A percentile compares a stretch with the other conserved stretches of the same genome.
Evolutionary conservation across 352 stramenopile species (phyloP).

Genomic region (Phytophthora cryptogea): DNA sequence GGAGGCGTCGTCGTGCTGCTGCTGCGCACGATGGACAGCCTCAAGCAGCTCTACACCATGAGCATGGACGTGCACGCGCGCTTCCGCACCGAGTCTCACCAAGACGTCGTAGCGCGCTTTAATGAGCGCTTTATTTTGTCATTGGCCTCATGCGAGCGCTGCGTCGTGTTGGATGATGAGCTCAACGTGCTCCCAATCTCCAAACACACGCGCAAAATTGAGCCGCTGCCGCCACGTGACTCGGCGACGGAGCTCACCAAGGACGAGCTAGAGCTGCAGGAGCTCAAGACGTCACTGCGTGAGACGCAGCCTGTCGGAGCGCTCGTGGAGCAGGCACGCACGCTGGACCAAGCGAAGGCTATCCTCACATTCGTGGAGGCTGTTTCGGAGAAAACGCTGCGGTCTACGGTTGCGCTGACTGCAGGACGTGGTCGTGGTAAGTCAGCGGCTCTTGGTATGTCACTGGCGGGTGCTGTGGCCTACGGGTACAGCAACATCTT

Average conservation of each 20-base stretch:
- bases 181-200: constrained; percentile 98
- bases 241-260: constrained; percentile 58
- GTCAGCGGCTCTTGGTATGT: constrained; percentile 97
- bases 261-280: constrained; percentile 91
- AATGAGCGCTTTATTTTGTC: constrained; percentile 99
- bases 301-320: constrained; percentile 96
- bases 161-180: constrained; percentile 99
- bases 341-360: constrained; percentile 95
- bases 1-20: constrained; percentile 98
- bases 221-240: constrained; percentile 73
- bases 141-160: constrained; percentile 94
- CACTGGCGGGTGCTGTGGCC: constrained; percentile 77
- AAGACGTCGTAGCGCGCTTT: constrained; percentile 97
- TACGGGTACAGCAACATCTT: constrained; percentile 95
- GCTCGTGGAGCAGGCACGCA: constrained; percentile 95
- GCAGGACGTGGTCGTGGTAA: constrained; percentile 93
- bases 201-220: constrained; percentile 91
- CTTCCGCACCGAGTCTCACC: constrained; percentile 92
- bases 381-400: constrained; percentile 96
- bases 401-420: constrained; percentile 96
- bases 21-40: constrained; percentile 96
- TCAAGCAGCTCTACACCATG: constrained; percentile 99
- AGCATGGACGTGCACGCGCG: constrained; percentile 95
- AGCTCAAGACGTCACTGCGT: constrained; percentile 94
- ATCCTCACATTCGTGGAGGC: constrained; percentile 98